Evolutionary conservation across 257 asterid genomes (phyloP), one percentile per base, ranked within the genome.

Genomic region (Lithospermum erythrorhizon): DNA sequence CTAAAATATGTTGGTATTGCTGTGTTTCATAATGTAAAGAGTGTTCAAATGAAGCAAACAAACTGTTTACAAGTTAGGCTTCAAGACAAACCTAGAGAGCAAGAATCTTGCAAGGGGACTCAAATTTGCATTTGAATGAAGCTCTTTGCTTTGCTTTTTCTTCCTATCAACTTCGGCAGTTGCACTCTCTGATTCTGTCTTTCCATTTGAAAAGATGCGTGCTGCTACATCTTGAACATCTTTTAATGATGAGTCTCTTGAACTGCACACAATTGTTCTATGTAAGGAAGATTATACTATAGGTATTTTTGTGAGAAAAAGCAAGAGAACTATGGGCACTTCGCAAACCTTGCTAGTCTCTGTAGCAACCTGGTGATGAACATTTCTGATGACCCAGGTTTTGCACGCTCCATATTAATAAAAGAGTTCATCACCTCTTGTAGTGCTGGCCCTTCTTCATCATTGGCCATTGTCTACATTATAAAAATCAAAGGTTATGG

Each of bases 71-170:
- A 22, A 24, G 17, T 62, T 63, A 53, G 62, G 61, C 24, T 57
- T 61, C 49, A 19, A 20, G 66, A 78, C 95, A 17, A 71, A 91
- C 96, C 98, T 91, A n/a, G 97, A 91, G 68, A 91, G 95, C 84
- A 91, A 80, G 79, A 91, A 91, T 78, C 95, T 78, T n/a, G 97
- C 97, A 24, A 91, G 89, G 17, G 98, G 94, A 79, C 95, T 84
- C 90, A 86, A 79, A 72, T 88, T 91, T 78, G 89, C 72, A 74
- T 83, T 83, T 53, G 95, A 83, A 68, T 80, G 56, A 62, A 73
- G 78, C 65, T 89, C 96, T 78, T 88, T 84, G 49, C 53, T 79
- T 55, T 81, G 90, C 62, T 75, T 88, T 65, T 88, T 91, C 67
- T 84, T 84, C 81, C 80, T 86, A 86, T 75, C 68, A 54, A 17